A percentile compares a stretch with the other conserved stretches of the same genome.
phyloP scores from a whole-genome alignment of 345 rosid species.

The Pistacia atlantica region DNA sequence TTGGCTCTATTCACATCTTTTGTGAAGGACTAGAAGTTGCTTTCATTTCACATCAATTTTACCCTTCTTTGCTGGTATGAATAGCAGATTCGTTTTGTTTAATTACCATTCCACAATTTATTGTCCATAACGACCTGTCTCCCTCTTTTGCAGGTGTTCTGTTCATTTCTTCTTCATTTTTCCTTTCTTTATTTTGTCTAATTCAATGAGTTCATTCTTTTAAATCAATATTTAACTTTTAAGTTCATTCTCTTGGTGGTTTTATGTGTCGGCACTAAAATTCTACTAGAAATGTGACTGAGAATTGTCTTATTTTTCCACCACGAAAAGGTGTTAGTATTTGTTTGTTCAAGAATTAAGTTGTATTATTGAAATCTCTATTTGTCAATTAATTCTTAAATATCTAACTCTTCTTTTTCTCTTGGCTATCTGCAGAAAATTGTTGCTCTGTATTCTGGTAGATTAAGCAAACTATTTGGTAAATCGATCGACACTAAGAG shows the following conservation, averaged over 20 bases:
- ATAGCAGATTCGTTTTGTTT: slow-evolving; percentile 25
- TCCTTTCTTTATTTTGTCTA: slow-evolving; percentile 15
- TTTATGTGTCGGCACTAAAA: slow-evolving; percentile 8
- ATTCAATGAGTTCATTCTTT: slow-evolving; percentile 27
- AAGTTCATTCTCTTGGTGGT: slow-evolving; percentile 18
- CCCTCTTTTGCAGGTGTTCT: slow-evolving; percentile 28
- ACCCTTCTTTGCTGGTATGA: slow-evolving; percentile 33
- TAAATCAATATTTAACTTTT: not conserved
- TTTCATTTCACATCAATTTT: slow-evolving; percentile 34
- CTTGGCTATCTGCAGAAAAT: slow-evolving; percentile 55
- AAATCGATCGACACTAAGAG: slow-evolving; percentile 46
- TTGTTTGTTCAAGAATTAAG: not conserved
- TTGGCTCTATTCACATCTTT: slow-evolving; percentile 37
- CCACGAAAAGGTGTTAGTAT: not conserved
- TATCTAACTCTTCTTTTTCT: slow-evolving; percentile 12
- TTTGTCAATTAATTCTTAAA: not conserved
- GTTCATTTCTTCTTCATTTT: slow-evolving; percentile 20
- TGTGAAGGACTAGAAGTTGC: slow-evolving; percentile 36
- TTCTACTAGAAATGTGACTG: slow-evolving; percentile 20
- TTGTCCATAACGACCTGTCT: slow-evolving; percentile 39
- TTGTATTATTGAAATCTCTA: not conserved
- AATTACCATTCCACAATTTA: slow-evolving; percentile 30
- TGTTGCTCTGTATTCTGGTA: slow-evolving; percentile 61
- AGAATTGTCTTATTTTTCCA: slow-evolving; percentile 16
- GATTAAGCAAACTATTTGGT: slow-evolving; percentile 61